Conservation (phyloP, 2,329 filamentous ascomycete genomes). For the Gliomastix tumulicola region DNA sequence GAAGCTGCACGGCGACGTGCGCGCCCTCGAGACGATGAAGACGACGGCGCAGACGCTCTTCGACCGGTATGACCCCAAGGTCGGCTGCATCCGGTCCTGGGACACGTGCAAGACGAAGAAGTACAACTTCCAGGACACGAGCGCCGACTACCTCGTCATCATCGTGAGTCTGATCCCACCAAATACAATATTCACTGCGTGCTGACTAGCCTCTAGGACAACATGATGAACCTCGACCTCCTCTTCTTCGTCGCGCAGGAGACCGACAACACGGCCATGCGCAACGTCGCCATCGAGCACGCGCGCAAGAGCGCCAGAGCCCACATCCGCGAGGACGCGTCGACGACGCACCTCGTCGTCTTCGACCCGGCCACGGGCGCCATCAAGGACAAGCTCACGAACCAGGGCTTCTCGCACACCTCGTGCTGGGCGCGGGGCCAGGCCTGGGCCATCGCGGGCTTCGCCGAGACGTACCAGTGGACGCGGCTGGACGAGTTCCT, state of each 20-base stretch:
- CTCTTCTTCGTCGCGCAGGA: constrained; percentile 30
- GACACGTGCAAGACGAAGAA: constrained; percentile 31
- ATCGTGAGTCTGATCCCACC: constrained; percentile 26
- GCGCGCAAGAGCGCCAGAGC: constrained; percentile 27
- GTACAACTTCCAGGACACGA: constrained; percentile 25
- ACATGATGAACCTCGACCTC: constrained; percentile 33
- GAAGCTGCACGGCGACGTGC: constrained; percentile 27
- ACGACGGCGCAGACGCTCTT: constrained; percentile 26
- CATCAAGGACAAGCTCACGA: constrained; percentile 32
- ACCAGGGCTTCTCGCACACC: constrained; percentile 34
- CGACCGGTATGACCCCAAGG: constrained; percentile 21
- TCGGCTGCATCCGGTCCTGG: constrained; percentile 32
- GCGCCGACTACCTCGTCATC: constrained; percentile 28
- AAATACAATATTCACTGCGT: not conserved
- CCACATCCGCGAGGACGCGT: constrained; percentile 28
- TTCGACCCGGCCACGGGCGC: constrained; percentile 32
- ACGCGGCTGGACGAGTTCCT: constrained; percentile 32
- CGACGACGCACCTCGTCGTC: constrained; percentile 35
- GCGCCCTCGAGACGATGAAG: constrained; percentile 23
- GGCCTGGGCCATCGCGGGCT: constrained; percentile 40
- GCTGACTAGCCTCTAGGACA: constrained; percentile 17
- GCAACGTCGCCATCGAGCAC: constrained; percentile 26
- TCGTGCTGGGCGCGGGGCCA: constrained; percentile 41
- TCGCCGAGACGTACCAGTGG: constrained; percentile 38
- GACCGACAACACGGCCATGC: constrained; percentile 19